Percentiles rank a stretch among this genome's conserved stretches.
Conservation (phyloP, 768 basidiomycete species). For the Rhizopogon vinicolor region DNA sequence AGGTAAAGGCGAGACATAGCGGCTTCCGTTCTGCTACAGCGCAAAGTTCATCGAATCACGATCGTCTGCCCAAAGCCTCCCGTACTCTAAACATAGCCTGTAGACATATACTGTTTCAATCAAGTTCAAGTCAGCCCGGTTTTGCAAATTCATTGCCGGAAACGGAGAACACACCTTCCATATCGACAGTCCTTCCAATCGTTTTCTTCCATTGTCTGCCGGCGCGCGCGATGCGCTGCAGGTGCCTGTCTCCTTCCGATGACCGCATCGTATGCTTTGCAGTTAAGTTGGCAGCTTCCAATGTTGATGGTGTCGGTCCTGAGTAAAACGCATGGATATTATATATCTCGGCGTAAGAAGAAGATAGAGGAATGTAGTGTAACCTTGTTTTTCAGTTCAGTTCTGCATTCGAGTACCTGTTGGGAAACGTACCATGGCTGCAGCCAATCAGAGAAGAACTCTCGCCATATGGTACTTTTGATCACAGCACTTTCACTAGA, state of each 20-base stretch:
- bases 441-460: constrained; percentile 89
- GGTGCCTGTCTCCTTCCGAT: constrained; percentile 62
- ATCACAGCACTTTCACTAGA: constrained; percentile 87
- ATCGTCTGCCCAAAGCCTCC: constrained; percentile 79
- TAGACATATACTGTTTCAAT: constrained; percentile 69
- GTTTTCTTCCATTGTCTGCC: constrained; percentile 93
- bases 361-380: constrained; percentile 90
- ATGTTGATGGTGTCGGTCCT: constrained; percentile 62
- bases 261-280: constrained; percentile 24
- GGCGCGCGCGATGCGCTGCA: constrained; percentile 81
- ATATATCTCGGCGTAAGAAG: constrained; percentile 87
- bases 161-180: constrained; percentile 68
- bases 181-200: constrained; percentile 78
- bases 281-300: constrained; percentile 50
- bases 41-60: constrained; percentile 60
- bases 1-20: neutral
- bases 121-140: neutral
- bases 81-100: constrained; percentile 85
- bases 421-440: constrained; percentile 67
- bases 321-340: constrained; percentile 93
- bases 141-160: neutral
- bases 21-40: constrained; percentile 2
- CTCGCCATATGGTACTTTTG: constrained; percentile 88
- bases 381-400: constrained; percentile 49
- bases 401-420: neutral